Percentiles rank a stretch among this genome's conserved stretches.
phyloP scores from a whole-genome alignment of 1,284 basidiomycete genomes.

The Trichosporon sp. region DNA sequence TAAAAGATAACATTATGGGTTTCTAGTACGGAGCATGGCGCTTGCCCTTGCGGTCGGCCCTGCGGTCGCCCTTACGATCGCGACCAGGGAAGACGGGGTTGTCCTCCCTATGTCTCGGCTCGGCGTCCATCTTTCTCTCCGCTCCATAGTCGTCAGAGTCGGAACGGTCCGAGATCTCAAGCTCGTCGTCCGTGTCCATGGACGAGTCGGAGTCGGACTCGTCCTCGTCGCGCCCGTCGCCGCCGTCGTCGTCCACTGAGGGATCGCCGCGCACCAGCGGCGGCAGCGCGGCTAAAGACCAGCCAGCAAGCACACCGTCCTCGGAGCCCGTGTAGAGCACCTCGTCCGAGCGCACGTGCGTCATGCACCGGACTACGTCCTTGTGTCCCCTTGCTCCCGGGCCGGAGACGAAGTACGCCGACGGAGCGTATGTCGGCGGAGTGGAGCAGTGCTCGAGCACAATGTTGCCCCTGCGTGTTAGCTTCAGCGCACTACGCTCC shows the following conservation, averaged over 20 bases:
- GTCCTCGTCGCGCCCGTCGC: slow-evolving; percentile 44
- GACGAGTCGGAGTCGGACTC: slow-evolving; percentile 42
- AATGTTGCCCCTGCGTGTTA: slow-evolving; percentile 50
- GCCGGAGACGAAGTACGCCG: slow-evolving; percentile 49
- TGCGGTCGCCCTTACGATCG: slow-evolving; percentile 2
- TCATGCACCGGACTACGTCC: slow-evolving; percentile 55
- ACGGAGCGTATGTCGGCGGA: slow-evolving; percentile 40
- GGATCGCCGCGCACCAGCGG: slow-evolving; percentile 47
- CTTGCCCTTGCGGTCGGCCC: slow-evolving; percentile 22
- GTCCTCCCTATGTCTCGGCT: slow-evolving; percentile 18
- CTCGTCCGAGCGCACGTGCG: slow-evolving; percentile 51
- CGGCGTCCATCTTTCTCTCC: slow-evolving; percentile 7
- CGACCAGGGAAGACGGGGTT: slow-evolving; percentile 21
- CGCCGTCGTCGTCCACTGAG: slow-evolving; percentile 49
- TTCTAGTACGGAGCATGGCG: slow-evolving; percentile 31
- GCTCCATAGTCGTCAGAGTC: slow-evolving; percentile 37
- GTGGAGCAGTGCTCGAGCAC: slow-evolving; percentile 47
- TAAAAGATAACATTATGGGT: background rate
- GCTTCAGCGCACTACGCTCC: background rate
- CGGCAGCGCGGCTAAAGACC: slow-evolving; percentile 49
- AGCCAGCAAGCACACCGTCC: slow-evolving; percentile 56
- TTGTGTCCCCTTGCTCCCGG: slow-evolving; percentile 50
- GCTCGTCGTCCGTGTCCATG: slow-evolving; percentile 28
- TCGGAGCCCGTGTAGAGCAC: slow-evolving; percentile 57
- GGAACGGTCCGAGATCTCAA: slow-evolving; percentile 42